A percentile compares a stretch with the other conserved stretches of the same genome.
Evolutionary conservation across 1,284 basidiomycete genomes (phyloP).

Genomic region (Agroathelia rolfsii): DNA sequence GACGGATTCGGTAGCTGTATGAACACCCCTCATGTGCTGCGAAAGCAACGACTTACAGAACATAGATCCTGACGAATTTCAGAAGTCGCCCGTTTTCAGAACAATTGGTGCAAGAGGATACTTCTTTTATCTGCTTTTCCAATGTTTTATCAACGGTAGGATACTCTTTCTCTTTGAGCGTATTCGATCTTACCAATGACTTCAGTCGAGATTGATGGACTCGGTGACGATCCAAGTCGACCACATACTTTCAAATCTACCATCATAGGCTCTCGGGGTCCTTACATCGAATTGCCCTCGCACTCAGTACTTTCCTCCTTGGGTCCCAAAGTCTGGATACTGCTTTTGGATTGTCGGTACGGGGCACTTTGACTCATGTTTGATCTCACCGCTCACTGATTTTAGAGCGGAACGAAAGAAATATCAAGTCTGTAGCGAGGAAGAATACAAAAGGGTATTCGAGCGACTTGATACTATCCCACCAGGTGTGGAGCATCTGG

Average conservation of each 20-base stretch:
- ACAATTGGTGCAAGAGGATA: constrained; percentile 76
- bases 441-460: constrained; percentile 70
- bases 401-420: constrained; percentile 77
- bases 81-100: constrained; percentile 69
- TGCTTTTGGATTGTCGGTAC: constrained; percentile 81
- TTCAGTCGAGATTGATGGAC: constrained; percentile 66
- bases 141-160: constrained; percentile 78
- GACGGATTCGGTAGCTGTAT: constrained; percentile 89
- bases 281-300: constrained; percentile 70
- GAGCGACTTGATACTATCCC: constrained; percentile 50
- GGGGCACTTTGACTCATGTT: constrained; percentile 12
- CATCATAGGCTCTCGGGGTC: constrained; percentile 67
- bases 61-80: constrained; percentile 75
- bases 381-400: constrained; percentile 4
- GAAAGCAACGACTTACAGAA: constrained; percentile 1
- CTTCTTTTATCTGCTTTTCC: constrained; percentile 89
- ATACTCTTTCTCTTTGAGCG: constrained; percentile 7
- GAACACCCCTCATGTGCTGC: constrained; percentile 16
- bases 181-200: constrained; percentile 11
- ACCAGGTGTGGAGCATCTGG: constrained; percentile 62
- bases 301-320: constrained; percentile 74
- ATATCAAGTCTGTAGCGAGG: constrained; percentile 65
- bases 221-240: constrained; percentile 40
- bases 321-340: constrained; percentile 61
- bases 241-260: constrained; percentile 66